These are phyloP conservation scores for Hemileia vastatrix DNA, from an alignment of 1,284 basidiomycete species.

Conservation along the genomic window DNA sequence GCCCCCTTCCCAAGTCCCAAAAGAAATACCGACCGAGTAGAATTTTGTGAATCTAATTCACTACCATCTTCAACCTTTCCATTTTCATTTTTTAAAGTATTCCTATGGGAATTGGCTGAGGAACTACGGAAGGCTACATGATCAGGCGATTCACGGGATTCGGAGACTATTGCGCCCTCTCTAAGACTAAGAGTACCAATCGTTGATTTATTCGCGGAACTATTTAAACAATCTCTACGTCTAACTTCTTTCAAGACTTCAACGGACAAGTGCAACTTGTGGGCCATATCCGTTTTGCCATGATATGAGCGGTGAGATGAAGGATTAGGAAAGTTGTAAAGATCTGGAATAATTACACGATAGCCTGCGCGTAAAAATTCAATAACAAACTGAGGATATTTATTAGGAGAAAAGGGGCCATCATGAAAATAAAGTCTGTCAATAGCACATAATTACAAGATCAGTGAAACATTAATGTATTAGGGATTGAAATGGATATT, in stretches of 20 bases:
- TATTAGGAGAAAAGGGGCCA: background rate
- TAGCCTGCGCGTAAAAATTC: conserved; percentile 7
- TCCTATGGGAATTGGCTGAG: background rate
- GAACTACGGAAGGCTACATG: background rate
- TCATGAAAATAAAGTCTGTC: conserved; percentile 6
- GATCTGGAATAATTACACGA: conserved; percentile 13
- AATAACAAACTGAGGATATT: conserved; percentile 3
- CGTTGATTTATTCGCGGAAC: background rate
- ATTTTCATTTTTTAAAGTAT: background rate
- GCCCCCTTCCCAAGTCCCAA: conserved; percentile 7
- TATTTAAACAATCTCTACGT: background rate
- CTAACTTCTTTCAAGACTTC: conserved; percentile 1
- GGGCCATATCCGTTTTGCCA: background rate
- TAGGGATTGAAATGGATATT: no score
- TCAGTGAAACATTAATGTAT: no score
- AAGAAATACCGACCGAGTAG: conserved; percentile 5
- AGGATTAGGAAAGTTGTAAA: background rate
- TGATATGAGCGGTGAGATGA: background rate
- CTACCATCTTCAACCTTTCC: no score
- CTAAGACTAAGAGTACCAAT: background rate
- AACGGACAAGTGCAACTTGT: conserved; percentile 1
- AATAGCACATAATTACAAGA: no score
- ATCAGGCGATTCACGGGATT: background rate
- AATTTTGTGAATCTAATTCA: no score
- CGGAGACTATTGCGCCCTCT: background rate